A percentile compares a stretch with the other conserved stretches of the same genome.
Conservation (phyloP, 441 rosid species). For the Populus tomentosa region DNA sequence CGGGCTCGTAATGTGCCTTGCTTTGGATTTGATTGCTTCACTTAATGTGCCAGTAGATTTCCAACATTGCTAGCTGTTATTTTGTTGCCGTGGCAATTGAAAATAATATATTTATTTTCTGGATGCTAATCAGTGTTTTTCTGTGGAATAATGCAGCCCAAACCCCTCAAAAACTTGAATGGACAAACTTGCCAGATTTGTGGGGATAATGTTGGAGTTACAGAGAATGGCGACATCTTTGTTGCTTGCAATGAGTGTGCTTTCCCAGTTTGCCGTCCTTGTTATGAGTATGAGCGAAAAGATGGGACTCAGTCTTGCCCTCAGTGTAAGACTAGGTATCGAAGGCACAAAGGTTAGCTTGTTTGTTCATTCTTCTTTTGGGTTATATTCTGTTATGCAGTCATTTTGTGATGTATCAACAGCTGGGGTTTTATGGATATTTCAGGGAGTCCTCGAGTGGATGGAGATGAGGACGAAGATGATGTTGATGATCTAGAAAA, state of each 20-base stretch:
- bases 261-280: conserved; percentile 92
- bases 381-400: neutral
- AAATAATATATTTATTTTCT: neutral
- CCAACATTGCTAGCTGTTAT: neutral
- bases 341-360: conserved; percentile 72
- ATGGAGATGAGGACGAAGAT: conserved; percentile 95
- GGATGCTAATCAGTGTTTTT: conserved; percentile 21
- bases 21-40: neutral
- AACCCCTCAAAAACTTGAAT: conserved; percentile 63
- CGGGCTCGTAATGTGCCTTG: neutral
- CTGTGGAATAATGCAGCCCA: conserved; percentile 54
- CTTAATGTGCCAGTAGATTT: neutral
- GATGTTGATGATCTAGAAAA: conserved; percentile 91
- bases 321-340: conserved; percentile 94
- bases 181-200: conserved; percentile 90
- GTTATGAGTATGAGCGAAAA: conserved; percentile 93
- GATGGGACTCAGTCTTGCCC: conserved; percentile 95
- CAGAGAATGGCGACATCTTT: conserved; percentile 59
- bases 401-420: neutral
- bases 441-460: conserved; percentile 84
- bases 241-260: conserved; percentile 98
- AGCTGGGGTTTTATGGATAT: conserved; percentile 7
- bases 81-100: neutral
- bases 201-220: conserved; percentile 69
- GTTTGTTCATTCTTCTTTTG: neutral